Percentiles rank a stretch among this genome's conserved stretches.
These are phyloP conservation scores for Mycena crocata DNA, from an alignment of 768 basidiomycete species.

Conservation along the genomic window DNA sequence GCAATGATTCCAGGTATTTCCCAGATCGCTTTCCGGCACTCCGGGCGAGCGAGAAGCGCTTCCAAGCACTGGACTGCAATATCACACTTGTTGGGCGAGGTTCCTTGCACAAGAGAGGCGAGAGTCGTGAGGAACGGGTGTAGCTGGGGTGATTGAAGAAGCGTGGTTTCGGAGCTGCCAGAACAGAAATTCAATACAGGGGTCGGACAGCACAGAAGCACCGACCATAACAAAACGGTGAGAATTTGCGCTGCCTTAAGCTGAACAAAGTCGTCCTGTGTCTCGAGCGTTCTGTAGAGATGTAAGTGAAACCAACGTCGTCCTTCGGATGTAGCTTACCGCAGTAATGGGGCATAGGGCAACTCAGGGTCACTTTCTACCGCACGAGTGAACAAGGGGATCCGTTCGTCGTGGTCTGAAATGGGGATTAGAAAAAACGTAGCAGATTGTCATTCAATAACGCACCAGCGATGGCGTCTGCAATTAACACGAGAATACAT, in stretches of 20 bases:
- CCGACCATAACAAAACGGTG: slow-evolving; percentile 84
- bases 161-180: slow-evolving; percentile 61
- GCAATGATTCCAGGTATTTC: slow-evolving; percentile 70
- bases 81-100: slow-evolving; percentile 79
- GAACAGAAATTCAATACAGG: slow-evolving; percentile 16
- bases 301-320: slow-evolving; percentile 20
- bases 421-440: not conserved
- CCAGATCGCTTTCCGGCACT: slow-evolving; percentile 88
- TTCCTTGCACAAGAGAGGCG: slow-evolving; percentile 69
- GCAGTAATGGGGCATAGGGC: slow-evolving; percentile 83
- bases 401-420: slow-evolving; percentile 88
- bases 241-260: slow-evolving; percentile 90
- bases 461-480: slow-evolving; percentile 87
- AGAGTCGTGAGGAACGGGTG: slow-evolving; percentile 71
- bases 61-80: slow-evolving; percentile 93
- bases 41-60: slow-evolving; percentile 82
- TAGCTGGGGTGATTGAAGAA: slow-evolving; percentile 63
- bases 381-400: slow-evolving; percentile 76
- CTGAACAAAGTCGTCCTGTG: slow-evolving; percentile 95
- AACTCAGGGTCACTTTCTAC: slow-evolving; percentile 78
- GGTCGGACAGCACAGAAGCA: slow-evolving; percentile 12
- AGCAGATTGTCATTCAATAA: slow-evolving; percentile 13
- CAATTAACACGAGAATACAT: slow-evolving; percentile 86
- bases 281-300: slow-evolving; percentile 73
- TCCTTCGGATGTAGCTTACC: slow-evolving; percentile 55